Percentiles rank a stretch among this genome's conserved stretches.
Evolutionary conservation across 106 monocot species (phyloP).

Genomic region (Phalaenopsis equestris): DNA sequence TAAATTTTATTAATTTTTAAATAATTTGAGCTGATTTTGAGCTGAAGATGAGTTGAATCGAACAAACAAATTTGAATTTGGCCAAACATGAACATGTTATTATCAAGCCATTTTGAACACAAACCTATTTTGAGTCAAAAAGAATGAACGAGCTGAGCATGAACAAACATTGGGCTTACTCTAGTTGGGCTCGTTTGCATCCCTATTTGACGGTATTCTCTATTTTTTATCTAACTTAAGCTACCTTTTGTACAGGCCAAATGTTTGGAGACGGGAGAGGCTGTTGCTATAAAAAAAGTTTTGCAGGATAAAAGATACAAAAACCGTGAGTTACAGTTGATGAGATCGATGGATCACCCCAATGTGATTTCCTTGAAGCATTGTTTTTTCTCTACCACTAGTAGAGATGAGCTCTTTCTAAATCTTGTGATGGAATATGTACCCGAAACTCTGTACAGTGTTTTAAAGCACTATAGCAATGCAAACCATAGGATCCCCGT

Average conservation of each 20-base stretch:
- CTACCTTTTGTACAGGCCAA: slow-evolving; percentile 25
- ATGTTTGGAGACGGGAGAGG: slow-evolving; percentile 56
- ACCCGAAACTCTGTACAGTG: slow-evolving; percentile 43
- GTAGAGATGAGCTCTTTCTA: slow-evolving; percentile 56
- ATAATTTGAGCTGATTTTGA: no score
- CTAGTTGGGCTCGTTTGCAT: no score
- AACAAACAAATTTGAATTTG: no score
- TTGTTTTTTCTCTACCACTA: slow-evolving; percentile 59
- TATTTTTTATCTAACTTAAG: neutral
- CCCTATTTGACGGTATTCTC: neutral
- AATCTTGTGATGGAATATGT: slow-evolving; percentile 66
- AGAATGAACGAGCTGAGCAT: no score
- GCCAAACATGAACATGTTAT: no score
- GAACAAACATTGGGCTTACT: no score
- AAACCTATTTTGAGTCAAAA: no score
- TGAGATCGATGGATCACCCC: slow-evolving; percentile 56
- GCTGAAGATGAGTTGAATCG: no score
- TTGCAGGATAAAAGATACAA: slow-evolving; percentile 61
- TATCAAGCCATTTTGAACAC: no score
- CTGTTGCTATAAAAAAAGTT: slow-evolving; percentile 23
- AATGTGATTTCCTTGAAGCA: slow-evolving; percentile 61
- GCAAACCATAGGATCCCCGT: slow-evolving; percentile 39
- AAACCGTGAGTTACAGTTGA: slow-evolving; percentile 52
- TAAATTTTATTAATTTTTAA: no score
- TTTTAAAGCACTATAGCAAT: slow-evolving; percentile 57